Evolutionary conservation across 1,139 yeast species (phyloP).

Genomic region (Meyerozyma smithsonii): DNA sequence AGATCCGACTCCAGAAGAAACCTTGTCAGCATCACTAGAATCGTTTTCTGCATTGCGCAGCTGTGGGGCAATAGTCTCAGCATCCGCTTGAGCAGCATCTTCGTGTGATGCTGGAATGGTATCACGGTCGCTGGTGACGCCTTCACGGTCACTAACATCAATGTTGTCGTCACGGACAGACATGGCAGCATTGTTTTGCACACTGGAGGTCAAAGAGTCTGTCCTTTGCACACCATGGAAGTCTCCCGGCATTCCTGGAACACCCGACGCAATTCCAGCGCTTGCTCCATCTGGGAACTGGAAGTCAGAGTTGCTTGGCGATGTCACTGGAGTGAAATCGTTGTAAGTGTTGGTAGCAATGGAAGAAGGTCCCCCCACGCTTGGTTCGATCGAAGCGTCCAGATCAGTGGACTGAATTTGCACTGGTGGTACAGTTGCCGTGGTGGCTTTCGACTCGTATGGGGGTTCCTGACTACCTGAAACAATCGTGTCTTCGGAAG

Average conservation of each 20-base stretch:
- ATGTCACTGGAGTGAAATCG: constrained; percentile 49
- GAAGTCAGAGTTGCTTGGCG: constrained; percentile 51
- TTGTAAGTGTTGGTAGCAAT: constrained; percentile 25
- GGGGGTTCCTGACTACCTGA: neutral
- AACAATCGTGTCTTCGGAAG: neutral
- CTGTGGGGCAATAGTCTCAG: constrained; percentile 3
- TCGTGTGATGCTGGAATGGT: constrained; percentile 5
- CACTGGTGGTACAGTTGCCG: neutral
- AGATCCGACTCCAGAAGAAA: constrained; percentile 47
- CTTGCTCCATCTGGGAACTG: constrained; percentile 45
- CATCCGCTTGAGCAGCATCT: constrained; percentile 9
- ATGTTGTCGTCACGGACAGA: constrained; percentile 75
- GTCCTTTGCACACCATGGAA: constrained; percentile 51
- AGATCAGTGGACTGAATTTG: neutral
- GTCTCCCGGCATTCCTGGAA: constrained; percentile 47
- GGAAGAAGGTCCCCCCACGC: constrained; percentile 23
- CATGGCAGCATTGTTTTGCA: constrained; percentile 85
- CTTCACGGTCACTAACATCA: constrained; percentile 53
- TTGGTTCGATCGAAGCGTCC: neutral
- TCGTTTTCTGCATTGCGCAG: constrained; percentile 10
- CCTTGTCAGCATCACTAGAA: constrained; percentile 33
- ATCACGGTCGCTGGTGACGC: constrained; percentile 13
- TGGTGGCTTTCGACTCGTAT: neutral
- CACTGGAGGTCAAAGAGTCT: constrained; percentile 83
- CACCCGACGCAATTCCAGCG: constrained; percentile 35